Evolutionary conservation across 257 asterid species (phyloP).

Genomic region (Solanum tacnaense): DNA sequence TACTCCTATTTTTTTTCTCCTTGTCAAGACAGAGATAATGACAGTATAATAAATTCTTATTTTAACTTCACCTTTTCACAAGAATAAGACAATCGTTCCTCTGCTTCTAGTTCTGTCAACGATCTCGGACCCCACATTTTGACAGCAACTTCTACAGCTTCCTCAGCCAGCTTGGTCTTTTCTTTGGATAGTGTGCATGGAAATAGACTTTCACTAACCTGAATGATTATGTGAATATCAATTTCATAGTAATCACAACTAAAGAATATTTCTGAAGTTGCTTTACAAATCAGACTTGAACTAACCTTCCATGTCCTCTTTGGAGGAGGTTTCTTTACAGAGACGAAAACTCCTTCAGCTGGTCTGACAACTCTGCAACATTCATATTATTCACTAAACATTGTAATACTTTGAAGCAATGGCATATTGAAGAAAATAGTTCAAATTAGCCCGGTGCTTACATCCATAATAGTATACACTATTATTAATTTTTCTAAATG

Average conservation of each 20-base stretch:
- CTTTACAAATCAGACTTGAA: slow-evolving; percentile 4
- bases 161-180: slow-evolving; percentile 65
- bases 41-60: neutral
- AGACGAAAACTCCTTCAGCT: slow-evolving; percentile 80
- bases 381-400: slow-evolving; percentile 11
- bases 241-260: neutral
- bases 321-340: slow-evolving; percentile 83
- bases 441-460: neutral
- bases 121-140: slow-evolving; percentile 88
- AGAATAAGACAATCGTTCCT: slow-evolving; percentile 87
- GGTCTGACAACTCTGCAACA: slow-evolving; percentile 79
- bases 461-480: neutral
- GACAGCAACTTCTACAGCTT: slow-evolving; percentile 77
- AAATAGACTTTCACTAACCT: slow-evolving; percentile 86
- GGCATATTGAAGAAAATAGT: neutral
- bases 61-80: slow-evolving; percentile 79
- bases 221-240: slow-evolving; percentile 4
- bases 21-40: slow-evolving; percentile 3
- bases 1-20: neutral
- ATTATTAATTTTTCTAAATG: neutral
- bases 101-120: slow-evolving; percentile 91
- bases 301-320: slow-evolving; percentile 87
- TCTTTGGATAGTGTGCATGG: slow-evolving; percentile 78
- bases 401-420: neutral
- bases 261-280: neutral